Evolutionary conservation across 352 stramenopile species (phyloP).

Genomic region (Pythium monospermum): DNA sequence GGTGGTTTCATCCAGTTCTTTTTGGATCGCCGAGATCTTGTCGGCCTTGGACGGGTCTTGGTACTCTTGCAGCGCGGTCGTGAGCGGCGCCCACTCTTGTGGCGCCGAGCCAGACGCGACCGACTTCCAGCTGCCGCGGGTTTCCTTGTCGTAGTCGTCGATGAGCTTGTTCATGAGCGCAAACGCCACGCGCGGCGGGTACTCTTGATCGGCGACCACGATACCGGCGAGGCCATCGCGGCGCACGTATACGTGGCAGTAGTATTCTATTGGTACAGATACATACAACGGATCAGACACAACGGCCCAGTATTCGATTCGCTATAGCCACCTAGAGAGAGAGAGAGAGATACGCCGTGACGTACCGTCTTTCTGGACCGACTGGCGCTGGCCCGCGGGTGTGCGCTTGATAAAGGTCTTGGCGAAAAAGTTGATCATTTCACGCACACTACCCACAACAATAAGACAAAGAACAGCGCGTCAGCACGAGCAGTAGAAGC

Average conservation of each 20-base stretch:
- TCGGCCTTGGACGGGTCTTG: slow-evolving; percentile 98
- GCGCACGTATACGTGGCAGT: slow-evolving; percentile 98
- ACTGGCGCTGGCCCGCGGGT: slow-evolving; percentile 94
- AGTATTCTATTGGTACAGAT: slow-evolving; percentile 89
- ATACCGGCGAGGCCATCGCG: slow-evolving; percentile 95
- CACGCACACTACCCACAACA: slow-evolving; percentile 90
- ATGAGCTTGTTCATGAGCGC: slow-evolving; percentile 95
- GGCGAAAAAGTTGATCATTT: slow-evolving; percentile 99
- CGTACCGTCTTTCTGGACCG: slow-evolving; percentile 95
- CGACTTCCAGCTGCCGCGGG: slow-evolving; percentile 53
- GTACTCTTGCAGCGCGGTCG: slow-evolving; percentile 95
- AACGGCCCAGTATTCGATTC: background rate
- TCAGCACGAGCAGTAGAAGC: background rate
- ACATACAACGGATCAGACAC: too few relatives aligned
- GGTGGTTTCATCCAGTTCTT: slow-evolving; percentile 99
- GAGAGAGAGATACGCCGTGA: background rate
- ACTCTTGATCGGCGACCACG: slow-evolving; percentile 97
- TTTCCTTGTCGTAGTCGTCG: slow-evolving; percentile 92
- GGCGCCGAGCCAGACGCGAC: slow-evolving; percentile 45
- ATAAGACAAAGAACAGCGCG: background rate
- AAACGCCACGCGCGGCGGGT: slow-evolving; percentile 97
- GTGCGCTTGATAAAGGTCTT: slow-evolving; percentile 99
- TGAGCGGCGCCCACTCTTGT: slow-evolving; percentile 86
- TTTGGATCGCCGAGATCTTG: slow-evolving; percentile 99
- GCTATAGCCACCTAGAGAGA: background rate